Evolutionary conservation across 176 grass and related monocot genomes (phyloP), one percentile per base, ranked within the genome.

Genomic region (Calamus simplicifolius): DNA sequence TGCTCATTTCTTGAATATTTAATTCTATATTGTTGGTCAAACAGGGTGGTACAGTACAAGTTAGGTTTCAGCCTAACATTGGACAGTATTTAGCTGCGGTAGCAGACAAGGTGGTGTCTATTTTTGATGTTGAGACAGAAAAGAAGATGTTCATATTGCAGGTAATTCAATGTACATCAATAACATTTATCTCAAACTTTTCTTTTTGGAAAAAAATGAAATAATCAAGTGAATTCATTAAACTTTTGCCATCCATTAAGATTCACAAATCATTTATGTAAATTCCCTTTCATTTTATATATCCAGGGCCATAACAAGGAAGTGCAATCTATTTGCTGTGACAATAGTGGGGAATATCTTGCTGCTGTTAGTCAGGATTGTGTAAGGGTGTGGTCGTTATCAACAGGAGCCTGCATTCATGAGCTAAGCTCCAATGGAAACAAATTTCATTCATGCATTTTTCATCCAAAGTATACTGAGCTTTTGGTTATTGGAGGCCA

Each of bases 321-420:
- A 27, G 85, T 98, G 63, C 88, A 98, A 64, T 98, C 88, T 64
- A 65, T 98, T 51, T 98, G 93, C 79, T 98, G 93, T 88, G 93
- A 98, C 51, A 85, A 85, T 56, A 88, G 59, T 38, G 93, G 93
- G 48, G 88, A 92, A 64, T 76, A 54, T 56, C 56, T 98, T 62
- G 93, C 93, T 19, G 92, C 87, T 31, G 93, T 92, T 17, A 98
- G 87, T 79, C 88, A 98, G 76, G 93, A 98, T 70, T 81, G 79
- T 63, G 93, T 98, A 27, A 98, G 92, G 59, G 85, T 98, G 16
- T 98, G 93, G 93, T 98, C 88, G 43, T 54, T 92, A 71, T 69
- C 76, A 54, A 68, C 80, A 60, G 84, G 93, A 58, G 88, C 89
- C 18, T 98, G 93, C 50, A 85, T 98, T 85, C 81, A 92, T 25